These are phyloP conservation scores for Priceomyces fermenticarens DNA, from an alignment of 805 yeast species.

Conservation along the genomic window DNA sequence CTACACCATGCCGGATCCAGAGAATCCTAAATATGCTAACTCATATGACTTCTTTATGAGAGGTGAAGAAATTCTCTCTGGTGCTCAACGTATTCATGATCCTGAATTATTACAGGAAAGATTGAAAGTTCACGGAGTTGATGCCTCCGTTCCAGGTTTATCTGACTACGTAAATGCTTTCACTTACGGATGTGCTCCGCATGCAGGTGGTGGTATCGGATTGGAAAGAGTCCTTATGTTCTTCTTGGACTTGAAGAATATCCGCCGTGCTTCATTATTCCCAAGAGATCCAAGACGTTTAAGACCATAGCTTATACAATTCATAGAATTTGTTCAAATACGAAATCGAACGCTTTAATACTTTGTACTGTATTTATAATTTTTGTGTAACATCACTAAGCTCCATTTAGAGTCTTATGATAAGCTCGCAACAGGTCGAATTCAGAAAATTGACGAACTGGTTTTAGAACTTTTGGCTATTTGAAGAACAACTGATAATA, in stretches of 20 bases:
- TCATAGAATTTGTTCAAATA: too few relatives aligned
- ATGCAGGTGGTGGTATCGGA: constrained; percentile 99
- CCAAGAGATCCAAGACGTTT: constrained; percentile 98
- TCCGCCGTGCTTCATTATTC: constrained; percentile 97
- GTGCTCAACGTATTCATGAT: constrained; percentile 99
- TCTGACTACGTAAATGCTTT: constrained; percentile 91
- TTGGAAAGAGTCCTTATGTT: constrained; percentile 98
- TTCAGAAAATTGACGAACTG: too few relatives aligned
- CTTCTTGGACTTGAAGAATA: constrained; percentile 93
- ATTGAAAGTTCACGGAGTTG: constrained; percentile 78
- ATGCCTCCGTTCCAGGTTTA: constrained; percentile 77
- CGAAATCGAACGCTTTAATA: too few relatives aligned
- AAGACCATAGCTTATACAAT: constrained; percentile 54
- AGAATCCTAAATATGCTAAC: constrained; percentile 89
- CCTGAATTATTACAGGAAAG: constrained; percentile 77
- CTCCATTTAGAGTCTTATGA: too few relatives aligned
- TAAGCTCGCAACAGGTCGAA: too few relatives aligned
- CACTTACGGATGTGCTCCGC: constrained; percentile 95
- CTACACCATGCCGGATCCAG: constrained; percentile 98
- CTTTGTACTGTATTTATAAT: too few relatives aligned
- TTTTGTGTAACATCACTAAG: too few relatives aligned
- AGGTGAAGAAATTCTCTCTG: constrained; percentile 99
- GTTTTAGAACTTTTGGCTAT: too few relatives aligned
- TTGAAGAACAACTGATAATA: too few relatives aligned
- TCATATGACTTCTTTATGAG: constrained; percentile 99